Evolutionary conservation across 345 rosid genomes (phyloP).

Genomic region (Capsella bursapastoris): DNA sequence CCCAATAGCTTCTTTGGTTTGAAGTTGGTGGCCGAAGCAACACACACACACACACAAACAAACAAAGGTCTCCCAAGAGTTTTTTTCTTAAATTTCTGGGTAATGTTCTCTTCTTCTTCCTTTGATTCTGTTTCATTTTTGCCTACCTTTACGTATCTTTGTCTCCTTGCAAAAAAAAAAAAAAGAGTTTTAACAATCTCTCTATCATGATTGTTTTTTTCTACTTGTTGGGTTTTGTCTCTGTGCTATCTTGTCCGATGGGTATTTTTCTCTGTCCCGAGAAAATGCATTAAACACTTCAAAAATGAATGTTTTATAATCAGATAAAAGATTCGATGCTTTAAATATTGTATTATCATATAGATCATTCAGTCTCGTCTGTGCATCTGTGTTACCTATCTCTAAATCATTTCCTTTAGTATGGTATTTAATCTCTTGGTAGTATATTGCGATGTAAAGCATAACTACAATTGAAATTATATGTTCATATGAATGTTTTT

Average conservation of each 20-base stretch:
- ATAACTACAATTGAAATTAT: neutral
- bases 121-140: neutral
- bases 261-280: constrained; percentile 1
- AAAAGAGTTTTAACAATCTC: too few species aligned
- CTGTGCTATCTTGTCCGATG: neutral
- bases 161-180: constrained; percentile 2
- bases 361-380: neutral
- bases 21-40: constrained; percentile 18
- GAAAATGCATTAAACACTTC: constrained; percentile 1
- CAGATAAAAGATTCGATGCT: neutral
- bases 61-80: neutral
- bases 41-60: neutral
- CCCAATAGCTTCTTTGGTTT: constrained; percentile 32
- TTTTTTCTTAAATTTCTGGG: neutral
- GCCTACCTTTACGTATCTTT: neutral
- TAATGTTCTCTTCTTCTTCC: constrained; percentile 3
- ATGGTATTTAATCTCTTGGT: constrained; percentile 5
- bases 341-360: neutral
- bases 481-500: too few species aligned
- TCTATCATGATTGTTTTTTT: neutral
- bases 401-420: neutral
- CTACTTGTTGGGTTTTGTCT: constrained; percentile 21
- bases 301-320: neutral
- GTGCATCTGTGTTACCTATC: neutral
- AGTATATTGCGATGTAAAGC: neutral